phyloP scores from a whole-genome alignment of 768 basidiomycete genomes.

The Hygrophoropsis aurantiaca region DNA sequence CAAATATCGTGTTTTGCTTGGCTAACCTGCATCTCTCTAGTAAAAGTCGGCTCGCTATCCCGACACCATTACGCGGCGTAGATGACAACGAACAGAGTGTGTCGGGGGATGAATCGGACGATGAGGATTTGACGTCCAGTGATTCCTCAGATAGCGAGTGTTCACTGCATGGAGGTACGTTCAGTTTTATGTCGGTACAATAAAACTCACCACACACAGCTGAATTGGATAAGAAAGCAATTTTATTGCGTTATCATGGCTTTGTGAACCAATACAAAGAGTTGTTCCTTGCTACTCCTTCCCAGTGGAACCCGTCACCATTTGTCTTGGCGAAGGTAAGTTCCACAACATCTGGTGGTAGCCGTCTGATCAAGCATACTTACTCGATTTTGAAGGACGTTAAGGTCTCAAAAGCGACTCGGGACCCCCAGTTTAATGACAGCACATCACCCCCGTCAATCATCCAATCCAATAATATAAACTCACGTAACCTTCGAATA shows the following conservation, averaged over 20 bases:
- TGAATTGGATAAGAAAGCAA: constrained; percentile 14
- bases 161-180: constrained; percentile 40
- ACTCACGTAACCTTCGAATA: constrained; percentile 2
- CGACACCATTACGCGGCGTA: constrained; percentile 11
- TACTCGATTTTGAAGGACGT: background rate
- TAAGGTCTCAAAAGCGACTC: too few species aligned
- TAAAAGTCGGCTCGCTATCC: constrained; percentile 50
- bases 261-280: constrained; percentile 49
- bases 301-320: constrained; percentile 47
- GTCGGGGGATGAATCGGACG: constrained; percentile 79
- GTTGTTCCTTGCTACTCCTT: constrained; percentile 31
- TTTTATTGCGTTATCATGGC: constrained; percentile 48
- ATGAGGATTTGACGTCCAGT: constrained; percentile 64
- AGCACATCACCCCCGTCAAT: too few species aligned
- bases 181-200: background rate
- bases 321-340: constrained; percentile 47
- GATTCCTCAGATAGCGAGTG: constrained; percentile 34
- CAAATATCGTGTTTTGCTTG: background rate
- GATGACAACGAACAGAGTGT: constrained; percentile 51
- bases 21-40: constrained; percentile 27
- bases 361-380: too few species aligned
- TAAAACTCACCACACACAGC: constrained; percentile 18
- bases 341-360: background rate
- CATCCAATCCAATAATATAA: too few species aligned
- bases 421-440: background rate